Percentiles rank a stretch among this genome's conserved stretches.
Evolutionary conservation across 2,329 filamentous ascomycete genomes (phyloP).

Genomic region (Trichophaea hybrida): DNA sequence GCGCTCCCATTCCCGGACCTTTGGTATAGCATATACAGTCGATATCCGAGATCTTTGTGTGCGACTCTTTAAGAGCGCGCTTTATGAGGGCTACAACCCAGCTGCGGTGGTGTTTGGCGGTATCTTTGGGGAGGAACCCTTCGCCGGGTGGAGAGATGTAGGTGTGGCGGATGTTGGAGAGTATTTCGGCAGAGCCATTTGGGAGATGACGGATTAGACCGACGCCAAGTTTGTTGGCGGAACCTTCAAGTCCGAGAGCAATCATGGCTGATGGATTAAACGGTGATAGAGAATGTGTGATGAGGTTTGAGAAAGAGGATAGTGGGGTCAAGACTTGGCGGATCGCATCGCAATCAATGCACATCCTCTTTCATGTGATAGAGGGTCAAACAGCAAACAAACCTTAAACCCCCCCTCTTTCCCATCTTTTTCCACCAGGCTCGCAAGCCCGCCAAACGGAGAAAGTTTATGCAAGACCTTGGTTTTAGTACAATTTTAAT

Average conservation of each 20-base stretch:
- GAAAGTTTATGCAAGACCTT: too few species aligned
- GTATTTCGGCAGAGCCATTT: constrained; percentile 45
- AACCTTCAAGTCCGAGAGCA: constrained; percentile 69
- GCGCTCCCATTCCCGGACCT: constrained; percentile 86
- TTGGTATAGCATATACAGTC: constrained; percentile 92
- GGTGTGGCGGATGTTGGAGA: constrained; percentile 89
- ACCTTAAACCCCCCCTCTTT: too few species aligned
- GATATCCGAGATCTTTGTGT: constrained; percentile 48
- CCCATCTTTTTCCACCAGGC: too few species aligned
- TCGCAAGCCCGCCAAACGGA: too few species aligned
- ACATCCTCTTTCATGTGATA: too few species aligned
- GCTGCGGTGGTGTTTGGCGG: constrained; percentile 74
- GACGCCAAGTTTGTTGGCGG: constrained; percentile 93
- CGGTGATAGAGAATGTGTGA: background rate
- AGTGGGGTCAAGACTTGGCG: background rate
- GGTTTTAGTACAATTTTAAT: too few species aligned
- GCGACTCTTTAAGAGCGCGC: constrained; percentile 58
- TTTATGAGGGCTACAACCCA: constrained; percentile 75
- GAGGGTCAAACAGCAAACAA: too few species aligned
- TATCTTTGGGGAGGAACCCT: constrained; percentile 93
- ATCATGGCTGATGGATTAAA: constrained; percentile 37
- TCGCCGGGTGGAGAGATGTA: constrained; percentile 83
- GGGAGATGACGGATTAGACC: constrained; percentile 71
- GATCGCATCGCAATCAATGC: too few species aligned
- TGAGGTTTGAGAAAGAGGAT: background rate